Evolutionary conservation across 805 yeast species (phyloP).

Genomic region (Metschnikowia picachoensis): DNA sequence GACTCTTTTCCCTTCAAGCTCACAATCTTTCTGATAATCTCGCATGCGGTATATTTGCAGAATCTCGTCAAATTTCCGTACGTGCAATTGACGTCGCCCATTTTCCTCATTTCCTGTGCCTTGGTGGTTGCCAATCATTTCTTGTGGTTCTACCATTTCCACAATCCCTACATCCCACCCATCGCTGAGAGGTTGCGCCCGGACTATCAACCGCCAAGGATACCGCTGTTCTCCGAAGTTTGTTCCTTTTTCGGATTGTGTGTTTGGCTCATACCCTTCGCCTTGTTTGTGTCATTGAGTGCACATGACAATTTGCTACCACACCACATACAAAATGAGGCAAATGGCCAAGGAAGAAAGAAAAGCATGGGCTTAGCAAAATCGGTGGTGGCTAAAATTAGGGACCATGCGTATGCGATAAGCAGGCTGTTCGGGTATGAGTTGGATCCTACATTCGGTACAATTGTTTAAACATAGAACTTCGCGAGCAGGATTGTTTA

Average conservation of each 20-base stretch:
- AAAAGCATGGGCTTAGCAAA: conserved; percentile 58
- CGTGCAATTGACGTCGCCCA: conserved; percentile 67
- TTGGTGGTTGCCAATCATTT: conserved; percentile 79
- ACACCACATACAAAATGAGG: conserved; percentile 31
- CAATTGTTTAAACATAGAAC: conserved; percentile 29
- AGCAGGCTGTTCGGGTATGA: conserved; percentile 64
- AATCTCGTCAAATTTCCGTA: conserved; percentile 82
- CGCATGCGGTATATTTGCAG: conserved; percentile 71
- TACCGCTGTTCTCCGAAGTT: conserved; percentile 82
- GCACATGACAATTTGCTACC: conserved; percentile 92
- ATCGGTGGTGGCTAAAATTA: conserved; percentile 51
- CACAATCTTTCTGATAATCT: conserved; percentile 60
- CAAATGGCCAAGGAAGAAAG: conserved; percentile 26
- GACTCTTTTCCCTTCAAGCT: conserved; percentile 78
- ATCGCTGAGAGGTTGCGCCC: conserved; percentile 55
- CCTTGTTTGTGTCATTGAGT: conserved; percentile 84
- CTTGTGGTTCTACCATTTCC: conserved; percentile 85
- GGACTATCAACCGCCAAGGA: conserved; percentile 56
- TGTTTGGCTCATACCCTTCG: conserved; percentile 92
- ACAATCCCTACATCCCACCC: conserved; percentile 68
- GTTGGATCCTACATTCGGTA: conserved; percentile 53
- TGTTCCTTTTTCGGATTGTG: conserved; percentile 94
- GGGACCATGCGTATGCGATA: conserved; percentile 44
- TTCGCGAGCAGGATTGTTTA: neutral
- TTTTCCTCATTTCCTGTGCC: conserved; percentile 65